Evolutionary conservation across 805 yeast species (phyloP), one percentile per base, ranked within the genome.

Genomic region (Naumovozyma dairenensis): DNA sequence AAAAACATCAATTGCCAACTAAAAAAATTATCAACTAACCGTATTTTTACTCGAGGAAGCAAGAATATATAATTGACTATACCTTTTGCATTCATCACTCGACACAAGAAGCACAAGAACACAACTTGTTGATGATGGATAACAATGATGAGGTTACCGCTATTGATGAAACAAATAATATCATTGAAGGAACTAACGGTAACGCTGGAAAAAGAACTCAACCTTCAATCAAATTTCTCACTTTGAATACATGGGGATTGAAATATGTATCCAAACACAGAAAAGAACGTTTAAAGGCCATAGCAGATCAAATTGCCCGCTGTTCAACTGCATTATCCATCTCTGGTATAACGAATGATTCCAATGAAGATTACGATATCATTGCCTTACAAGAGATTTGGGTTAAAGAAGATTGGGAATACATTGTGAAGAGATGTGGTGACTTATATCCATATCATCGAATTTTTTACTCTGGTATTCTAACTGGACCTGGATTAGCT

Each of bases 381-480:
- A 72, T 92, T 5, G 96, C 96, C 1, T 63, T 92, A n/a, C 98
- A 92, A 55, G 98, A 92, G 52, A 69, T 92, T 9, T 92, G 98
- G 98, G 78, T 79, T 25, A 69, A 75, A 42, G 75, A 71, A 30
- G 98, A 92, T 55, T 87, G 87, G 87, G 69, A 72, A 1, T 72
- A 73, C 40, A 57, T 92, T 15, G 66, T 67, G 13, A 39, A 43
- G 3, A 55, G 53, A 5, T 72, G 86, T 38, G 35, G 53, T 2
- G 44, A 46, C 1, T 51, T 49, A 25, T 82, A 69, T 45, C 87
- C 89, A 0, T 77, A 73, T 54, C 57, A 74, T 33, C 69, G 95
- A 39, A 63, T 71, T 33, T 92, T 80, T 61, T 74, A 72, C 38
- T 71, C 93, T 3, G 98, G 97, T 0, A 83, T 92, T 4, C 44